Evolutionary conservation across 1,139 yeast genomes (phyloP), one percentile per base, ranked within the genome.

Genomic region (Casaregolazyma lundiana): DNA sequence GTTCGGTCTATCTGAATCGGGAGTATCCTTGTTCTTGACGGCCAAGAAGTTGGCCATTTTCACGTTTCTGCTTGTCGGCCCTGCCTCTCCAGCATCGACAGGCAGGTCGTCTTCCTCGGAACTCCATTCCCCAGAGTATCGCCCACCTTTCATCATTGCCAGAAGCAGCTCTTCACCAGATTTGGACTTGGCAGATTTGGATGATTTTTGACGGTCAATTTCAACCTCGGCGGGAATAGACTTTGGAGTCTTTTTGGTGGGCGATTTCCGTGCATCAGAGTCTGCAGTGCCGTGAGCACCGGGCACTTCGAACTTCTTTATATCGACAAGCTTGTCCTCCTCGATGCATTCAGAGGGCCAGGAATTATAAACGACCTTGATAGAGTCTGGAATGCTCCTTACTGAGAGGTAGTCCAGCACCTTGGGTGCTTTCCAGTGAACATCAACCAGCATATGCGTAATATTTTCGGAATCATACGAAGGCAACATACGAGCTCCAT

Each of bases 291-390:
- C 29, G n/a, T 38, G 42, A 11, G 19, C 29, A 15, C 21, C 22
- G 18, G 44, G 44, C 13, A 35, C 36, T 24, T 21, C 29, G 22
- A 26, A 24, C 16, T 38, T 41, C 20, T 19, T 30, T 22, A 19
- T 17, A 5, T 56, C 57, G 5, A 67, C 53, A 13, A 67, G 32
- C 35, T 38, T 46, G 4, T 49, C 46, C 15, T 52, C 43, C 19
- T 62, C 67, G n/a, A 71, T 62, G 41, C 72, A 68, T 15, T 65
- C 67, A 13, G 67, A 54, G 2, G 68, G 55, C 76, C 76, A 72
- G 1, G 48, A 50, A 22, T 68, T 70, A 15, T 51, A 46, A 16
- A 68, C 53, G 8, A 66, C 50, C 26, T 44, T 40, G 6, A 44
- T 47, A 4, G 37, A 35, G 9, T 22, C 22, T 8, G 49, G 49